phyloP scores from a whole-genome alignment of 1,284 basidiomycete species.

The Sporisorium scitamineum region DNA sequence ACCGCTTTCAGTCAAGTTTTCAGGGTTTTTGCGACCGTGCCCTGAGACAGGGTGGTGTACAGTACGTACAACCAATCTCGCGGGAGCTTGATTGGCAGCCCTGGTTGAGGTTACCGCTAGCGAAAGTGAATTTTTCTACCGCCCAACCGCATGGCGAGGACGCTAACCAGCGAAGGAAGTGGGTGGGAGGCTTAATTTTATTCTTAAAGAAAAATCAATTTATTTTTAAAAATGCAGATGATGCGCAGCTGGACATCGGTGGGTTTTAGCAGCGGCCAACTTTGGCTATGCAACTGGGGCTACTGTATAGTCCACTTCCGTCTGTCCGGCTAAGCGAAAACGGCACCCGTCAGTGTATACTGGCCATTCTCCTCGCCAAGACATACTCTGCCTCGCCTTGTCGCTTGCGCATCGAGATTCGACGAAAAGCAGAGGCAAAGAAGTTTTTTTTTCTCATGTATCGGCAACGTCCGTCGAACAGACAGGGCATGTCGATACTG shows the following conservation, averaged over 20 bases:
- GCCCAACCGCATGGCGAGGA: conserved; percentile 2
- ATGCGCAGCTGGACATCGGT: conserved; percentile 16
- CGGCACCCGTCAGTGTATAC: background rate
- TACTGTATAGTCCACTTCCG: background rate
- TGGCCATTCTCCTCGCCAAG: background rate
- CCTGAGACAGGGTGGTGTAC: background rate
- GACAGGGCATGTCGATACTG: conserved; percentile 6
- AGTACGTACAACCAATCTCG: background rate
- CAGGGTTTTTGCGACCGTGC: background rate
- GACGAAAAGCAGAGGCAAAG: background rate
- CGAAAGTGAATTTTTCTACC: background rate
- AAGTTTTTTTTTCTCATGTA: background rate
- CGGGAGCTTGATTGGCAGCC: conserved; percentile 3
- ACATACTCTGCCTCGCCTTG: background rate
- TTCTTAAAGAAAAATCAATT: background rate
- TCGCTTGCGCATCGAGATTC: background rate
- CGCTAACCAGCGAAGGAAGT: background rate
- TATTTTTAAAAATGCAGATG: background rate
- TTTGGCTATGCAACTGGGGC: background rate
- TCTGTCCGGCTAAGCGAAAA: background rate
- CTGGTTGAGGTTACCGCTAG: background rate
- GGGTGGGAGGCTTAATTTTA: background rate
- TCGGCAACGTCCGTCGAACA: background rate
- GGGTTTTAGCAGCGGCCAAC: conserved; percentile 1
- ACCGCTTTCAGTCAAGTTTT: background rate